Conservation (phyloP, 495 filamentous ascomycete species). For the Beverwykella pulmonaria region DNA sequence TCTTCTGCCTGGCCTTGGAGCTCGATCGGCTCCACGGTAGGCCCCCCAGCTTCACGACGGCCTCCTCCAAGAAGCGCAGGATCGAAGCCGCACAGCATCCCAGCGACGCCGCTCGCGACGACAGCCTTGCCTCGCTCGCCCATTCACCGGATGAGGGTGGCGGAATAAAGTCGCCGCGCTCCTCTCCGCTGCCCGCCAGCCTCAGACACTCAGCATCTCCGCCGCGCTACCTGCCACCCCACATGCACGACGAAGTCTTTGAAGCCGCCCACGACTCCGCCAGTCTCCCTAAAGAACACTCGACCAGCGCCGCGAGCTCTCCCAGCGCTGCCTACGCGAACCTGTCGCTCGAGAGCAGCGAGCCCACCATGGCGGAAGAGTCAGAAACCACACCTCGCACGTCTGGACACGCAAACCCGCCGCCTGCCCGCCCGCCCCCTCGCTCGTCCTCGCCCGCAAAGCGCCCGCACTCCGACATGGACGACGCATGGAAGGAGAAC, state of each 20-base stretch:
- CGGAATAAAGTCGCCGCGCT: slow-evolving; percentile 33
- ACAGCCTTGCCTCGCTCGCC: slow-evolving; percentile 2
- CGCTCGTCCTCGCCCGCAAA: slow-evolving; percentile 59
- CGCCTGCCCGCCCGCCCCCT: slow-evolving; percentile 25
- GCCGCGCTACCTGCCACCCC: slow-evolving; percentile 61
- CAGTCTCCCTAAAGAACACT: slow-evolving; percentile 35
- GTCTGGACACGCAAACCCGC: slow-evolving; percentile 4
- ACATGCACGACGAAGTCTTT: slow-evolving; percentile 62
- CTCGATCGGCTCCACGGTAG: slow-evolving; percentile 36
- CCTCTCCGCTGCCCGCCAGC: slow-evolving; percentile 39
- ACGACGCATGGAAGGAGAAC: slow-evolving; percentile 38
- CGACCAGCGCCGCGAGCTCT: slow-evolving; percentile 62
- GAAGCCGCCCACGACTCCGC: slow-evolving; percentile 48
- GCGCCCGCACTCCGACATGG: slow-evolving; percentile 57
- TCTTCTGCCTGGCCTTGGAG: slow-evolving; percentile 39
- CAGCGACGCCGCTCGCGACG: slow-evolving; percentile 32
- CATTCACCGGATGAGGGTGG: slow-evolving; percentile 35
- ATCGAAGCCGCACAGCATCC: slow-evolving; percentile 58
- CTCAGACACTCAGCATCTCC: slow-evolving; percentile 48
- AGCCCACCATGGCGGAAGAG: slow-evolving; percentile 54
- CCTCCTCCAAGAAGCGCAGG: slow-evolving; percentile 89
- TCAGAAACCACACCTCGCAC: slow-evolving; percentile 36
- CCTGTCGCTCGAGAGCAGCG: slow-evolving; percentile 64
- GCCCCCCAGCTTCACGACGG: slow-evolving; percentile 68
- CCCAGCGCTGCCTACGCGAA: slow-evolving; percentile 74